Base-by-base conservation (phyloP, 441 rosid species). In the Erysimum pusillum region DNA sequence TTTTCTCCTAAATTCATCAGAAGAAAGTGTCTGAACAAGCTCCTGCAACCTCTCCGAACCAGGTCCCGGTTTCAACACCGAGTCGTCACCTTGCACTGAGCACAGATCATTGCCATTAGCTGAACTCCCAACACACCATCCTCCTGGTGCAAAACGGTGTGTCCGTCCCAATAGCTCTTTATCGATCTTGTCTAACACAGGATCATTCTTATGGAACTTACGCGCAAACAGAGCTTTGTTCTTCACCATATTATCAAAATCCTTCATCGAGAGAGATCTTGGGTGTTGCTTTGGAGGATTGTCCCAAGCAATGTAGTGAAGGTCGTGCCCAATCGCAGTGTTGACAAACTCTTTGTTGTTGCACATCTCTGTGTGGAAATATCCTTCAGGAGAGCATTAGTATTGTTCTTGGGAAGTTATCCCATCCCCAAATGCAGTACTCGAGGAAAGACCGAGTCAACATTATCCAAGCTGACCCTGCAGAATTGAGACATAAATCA, bases 231-330 rank as follows among this genome's bases (percentile, higher is more conserved):
- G 92, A 7, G 97, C 93, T 25, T 89, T 89, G 79, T 96, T 94
- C 59, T 85, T 76, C 22, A 94, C 88, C 96, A 94, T 91, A 66
- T 85, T 87, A 61, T 87, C 90, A 5, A 88, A 91, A 78, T 91
- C 97, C 74, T 91, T 89, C 65, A 71, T 36, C 6, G 97, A 79
- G 75, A 94, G 81, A 22, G 87, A 83, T 36, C 82, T 78, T 0
- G 98, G 96, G 64, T 94, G 98, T 83, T 94, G 98, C 86, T 90
- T 90, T 1, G 98, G 98, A 73, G 98, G 98, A 73, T 13, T 89
- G 82, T 94, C 97, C 98, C 98, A 94, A 15, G 97, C 95, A 77
- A 94, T 94, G 86, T 85, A 94, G 83, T 94, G 98, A 36, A 94
- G 96, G 76, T 94, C 98, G 35, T 90, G 94, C 77, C 92, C 71